A percentile compares a stretch with the other conserved stretches of the same genome.
Evolutionary conservation across 2,329 filamentous ascomycete genomes (phyloP).

Genomic region (Botrytis sinoallii): DNA sequence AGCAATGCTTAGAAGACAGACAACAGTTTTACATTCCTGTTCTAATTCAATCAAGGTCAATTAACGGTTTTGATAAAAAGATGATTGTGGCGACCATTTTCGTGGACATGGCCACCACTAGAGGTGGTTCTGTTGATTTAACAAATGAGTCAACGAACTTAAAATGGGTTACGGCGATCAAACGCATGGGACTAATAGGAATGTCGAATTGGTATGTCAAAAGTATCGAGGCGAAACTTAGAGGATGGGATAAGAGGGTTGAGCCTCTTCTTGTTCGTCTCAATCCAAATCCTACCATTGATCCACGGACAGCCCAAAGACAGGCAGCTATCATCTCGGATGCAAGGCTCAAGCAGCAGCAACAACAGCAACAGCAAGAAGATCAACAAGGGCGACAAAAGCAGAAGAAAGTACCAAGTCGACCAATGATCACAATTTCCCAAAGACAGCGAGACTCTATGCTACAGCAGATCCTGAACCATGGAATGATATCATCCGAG

Average conservation of each 20-base stretch:
- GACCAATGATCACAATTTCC: not conserved
- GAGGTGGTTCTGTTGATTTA: not conserved
- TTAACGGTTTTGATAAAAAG: not conserved
- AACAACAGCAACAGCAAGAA: not conserved
- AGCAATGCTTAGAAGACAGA: not conserved
- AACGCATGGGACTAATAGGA: not conserved
- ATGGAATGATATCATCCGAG: not conserved
- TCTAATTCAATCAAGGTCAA: not conserved
- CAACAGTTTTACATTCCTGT: not conserved
- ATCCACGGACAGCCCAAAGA: not conserved
- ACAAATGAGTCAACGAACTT: not conserved
- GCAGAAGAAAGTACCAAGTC: not conserved
- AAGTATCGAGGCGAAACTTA: not conserved
- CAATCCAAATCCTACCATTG: not conserved
- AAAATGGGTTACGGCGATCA: not conserved
- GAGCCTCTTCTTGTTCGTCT: not conserved
- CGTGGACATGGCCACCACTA: not conserved
- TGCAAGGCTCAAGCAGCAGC: not conserved
- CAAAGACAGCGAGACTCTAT: not conserved
- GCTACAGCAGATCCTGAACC: not conserved
- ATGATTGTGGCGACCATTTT: not conserved
- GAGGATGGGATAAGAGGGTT: not conserved
- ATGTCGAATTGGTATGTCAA: not conserved
- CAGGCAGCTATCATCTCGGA: not conserved
- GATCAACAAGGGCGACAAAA: not conserved